Evolutionary conservation across 345 rosid species (phyloP), one percentile per base, ranked within the genome.

Genomic region (Dimocarpus longan): DNA sequence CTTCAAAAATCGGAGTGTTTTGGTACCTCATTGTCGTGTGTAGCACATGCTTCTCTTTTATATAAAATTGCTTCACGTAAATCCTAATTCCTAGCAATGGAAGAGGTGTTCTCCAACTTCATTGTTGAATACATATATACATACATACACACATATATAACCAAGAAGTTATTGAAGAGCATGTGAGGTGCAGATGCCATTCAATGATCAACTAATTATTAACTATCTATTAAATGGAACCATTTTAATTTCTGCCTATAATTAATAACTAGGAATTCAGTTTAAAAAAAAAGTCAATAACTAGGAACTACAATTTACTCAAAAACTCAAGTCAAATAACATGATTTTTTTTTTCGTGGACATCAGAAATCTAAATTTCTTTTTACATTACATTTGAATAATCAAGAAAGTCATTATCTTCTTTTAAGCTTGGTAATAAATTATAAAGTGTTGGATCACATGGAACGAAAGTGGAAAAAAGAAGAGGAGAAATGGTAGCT

Each of bases 401-500:
- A 32, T 32, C 37, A 32, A 32, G 37, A 32, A 54, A 28, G 75
- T 71, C 75, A 32, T 32, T 71, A 52, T 71, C 75, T 32, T 32
- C 46, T 28, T 46, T 60, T 7, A 52, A 40, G 54, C 78, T 16
- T 64, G 24, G 43, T 26, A 18, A 64, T 44, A 57, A 75, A 44
- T 24, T 75, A 75, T 75, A 75, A 64, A 75, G 78, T 24, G 77
- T 26, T 64, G 22, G 68, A 22, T 44, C 78, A 63, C 70, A 75
- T 75, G 78, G 60, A 63, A 75, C 13, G 8, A 8, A 28, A 63
- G 9, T 54, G n/a, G n/a, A 54, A 5, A 54, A 54, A 54, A 5
- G n/a, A 8, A 10, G 11, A 46, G 50, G 60, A 46, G 16, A 26
- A 70, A 70, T 48, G 73, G 73, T 48, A 15, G 60, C 60, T 42